Percentiles rank a stretch among this genome's conserved stretches.
Evolutionary conservation across 352 stramenopile genomes (phyloP).

Genomic region (Saprolegnia parasitica): DNA sequence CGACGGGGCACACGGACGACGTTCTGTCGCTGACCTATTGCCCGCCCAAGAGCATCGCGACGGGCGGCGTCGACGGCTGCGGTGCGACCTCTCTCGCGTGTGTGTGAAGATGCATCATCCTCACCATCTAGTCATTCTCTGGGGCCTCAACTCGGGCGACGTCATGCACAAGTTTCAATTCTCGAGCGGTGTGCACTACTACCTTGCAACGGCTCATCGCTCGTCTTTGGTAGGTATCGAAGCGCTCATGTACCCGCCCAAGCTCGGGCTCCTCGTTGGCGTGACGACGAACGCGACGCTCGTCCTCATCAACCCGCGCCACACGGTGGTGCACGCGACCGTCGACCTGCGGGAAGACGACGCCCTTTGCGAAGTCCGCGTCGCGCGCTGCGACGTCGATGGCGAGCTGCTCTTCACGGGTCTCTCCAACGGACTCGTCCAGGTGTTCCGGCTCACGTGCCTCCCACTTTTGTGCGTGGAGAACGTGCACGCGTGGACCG

Average conservation of each 20-base stretch:
- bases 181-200: neutral
- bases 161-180: slow-evolving; percentile 43
- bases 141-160: slow-evolving; percentile 75
- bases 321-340: slow-evolving; percentile 11
- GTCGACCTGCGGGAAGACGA: neutral
- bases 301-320: slow-evolving; percentile 4
- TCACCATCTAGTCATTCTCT: slow-evolving; percentile 70
- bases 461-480: neutral
- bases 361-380: neutral
- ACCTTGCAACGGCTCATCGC: no score
- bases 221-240: slow-evolving; percentile 15
- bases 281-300: slow-evolving; percentile 15
- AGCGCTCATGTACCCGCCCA: slow-evolving; percentile 15
- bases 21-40: slow-evolving; percentile 64
- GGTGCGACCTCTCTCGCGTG: no score
- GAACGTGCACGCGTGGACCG: slow-evolving; percentile 8
- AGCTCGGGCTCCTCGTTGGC: slow-evolving; percentile 18
- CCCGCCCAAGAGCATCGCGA: slow-evolving; percentile 63
- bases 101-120: no score
- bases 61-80: slow-evolving; percentile 54
- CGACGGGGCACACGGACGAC: slow-evolving; percentile 57
- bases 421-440: neutral
- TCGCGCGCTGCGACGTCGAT: slow-evolving; percentile 5
- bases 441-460: neutral
- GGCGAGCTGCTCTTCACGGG: slow-evolving; percentile 6